Evolutionary conservation across 306 rosid genomes (phyloP).

Genomic region (Glycyrrhiza uralensis): DNA sequence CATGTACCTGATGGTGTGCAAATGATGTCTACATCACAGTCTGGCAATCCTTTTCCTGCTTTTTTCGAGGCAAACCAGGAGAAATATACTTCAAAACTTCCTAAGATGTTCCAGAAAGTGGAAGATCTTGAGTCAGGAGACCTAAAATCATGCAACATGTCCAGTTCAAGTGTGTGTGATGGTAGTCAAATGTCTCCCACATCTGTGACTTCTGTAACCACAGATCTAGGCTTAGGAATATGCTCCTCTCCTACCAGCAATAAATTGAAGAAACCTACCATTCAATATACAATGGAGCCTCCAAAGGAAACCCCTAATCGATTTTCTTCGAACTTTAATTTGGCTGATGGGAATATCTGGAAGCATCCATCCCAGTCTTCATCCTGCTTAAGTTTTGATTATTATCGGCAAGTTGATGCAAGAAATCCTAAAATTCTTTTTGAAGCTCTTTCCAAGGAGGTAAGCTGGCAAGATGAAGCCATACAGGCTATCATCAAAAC

Average conservation of each 20-base stretch:
- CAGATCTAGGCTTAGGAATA: conserved; percentile 80
- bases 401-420: conserved; percentile 44
- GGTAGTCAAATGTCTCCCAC: conserved; percentile 68
- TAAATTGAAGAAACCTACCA: conserved; percentile 37
- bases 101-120: conserved; percentile 50
- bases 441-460: conserved; percentile 58
- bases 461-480: conserved; percentile 83
- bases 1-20: conserved; percentile 39
- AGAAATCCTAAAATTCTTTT: conserved; percentile 59
- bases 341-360: conserved; percentile 42
- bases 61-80: conserved; percentile 37
- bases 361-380: conserved; percentile 47
- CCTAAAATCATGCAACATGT: conserved; percentile 56
- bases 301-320: conserved; percentile 42
- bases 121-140: conserved; percentile 65
- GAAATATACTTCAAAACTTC: conserved; percentile 41
- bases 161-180: conserved; percentile 66
- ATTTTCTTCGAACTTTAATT: conserved; percentile 44
- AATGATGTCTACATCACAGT: conserved; percentile 34
- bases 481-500: conserved; percentile 49
- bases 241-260: conserved; percentile 48
- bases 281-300: conserved; percentile 32
- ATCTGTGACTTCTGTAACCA: conserved; percentile 77
- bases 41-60: conserved; percentile 38
- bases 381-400: conserved; percentile 57